phyloP scores from a whole-genome alignment of 164 flowering plant species.

The Magnolia changhungtana region DNA sequence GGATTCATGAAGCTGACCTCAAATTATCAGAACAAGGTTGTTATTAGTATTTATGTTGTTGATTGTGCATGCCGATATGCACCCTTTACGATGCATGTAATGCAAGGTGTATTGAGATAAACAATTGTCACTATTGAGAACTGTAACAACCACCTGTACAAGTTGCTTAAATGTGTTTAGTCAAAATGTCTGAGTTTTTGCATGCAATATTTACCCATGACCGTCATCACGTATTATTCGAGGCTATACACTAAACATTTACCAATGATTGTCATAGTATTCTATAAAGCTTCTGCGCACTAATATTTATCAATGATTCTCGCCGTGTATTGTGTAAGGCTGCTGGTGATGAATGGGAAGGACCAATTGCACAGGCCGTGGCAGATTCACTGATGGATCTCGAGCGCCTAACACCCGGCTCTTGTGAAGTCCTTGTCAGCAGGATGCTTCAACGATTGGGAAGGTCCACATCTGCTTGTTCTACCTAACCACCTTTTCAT shows the following conservation, averaged over 20 bases:
- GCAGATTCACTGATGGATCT: constrained; percentile 57
- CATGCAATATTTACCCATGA: background rate
- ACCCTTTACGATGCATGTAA: no score
- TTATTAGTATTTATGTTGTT: no score
- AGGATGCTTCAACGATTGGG: constrained; percentile 70
- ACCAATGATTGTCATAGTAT: background rate
- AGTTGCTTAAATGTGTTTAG: no score
- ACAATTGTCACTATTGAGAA: no score
- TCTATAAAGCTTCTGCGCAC: background rate
- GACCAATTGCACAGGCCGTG: constrained; percentile 43
- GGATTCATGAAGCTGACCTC: no score
- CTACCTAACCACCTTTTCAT: background rate
- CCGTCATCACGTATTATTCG: background rate
- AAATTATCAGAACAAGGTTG: no score
- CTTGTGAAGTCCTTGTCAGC: constrained; percentile 65
- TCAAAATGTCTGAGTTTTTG: background rate
- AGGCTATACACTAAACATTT: background rate
- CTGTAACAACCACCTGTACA: no score
- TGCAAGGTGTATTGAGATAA: no score
- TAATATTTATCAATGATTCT: background rate
- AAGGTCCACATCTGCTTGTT: constrained; percentile 44
- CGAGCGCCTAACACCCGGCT: constrained; percentile 72
- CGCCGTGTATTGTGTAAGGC: constrained; percentile 34
- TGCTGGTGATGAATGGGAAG: constrained; percentile 62
- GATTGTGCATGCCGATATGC: no score